These are phyloP conservation scores for Syzygium syzygioides DNA, from an alignment of 441 rosid species.

Conservation along the genomic window DNA sequence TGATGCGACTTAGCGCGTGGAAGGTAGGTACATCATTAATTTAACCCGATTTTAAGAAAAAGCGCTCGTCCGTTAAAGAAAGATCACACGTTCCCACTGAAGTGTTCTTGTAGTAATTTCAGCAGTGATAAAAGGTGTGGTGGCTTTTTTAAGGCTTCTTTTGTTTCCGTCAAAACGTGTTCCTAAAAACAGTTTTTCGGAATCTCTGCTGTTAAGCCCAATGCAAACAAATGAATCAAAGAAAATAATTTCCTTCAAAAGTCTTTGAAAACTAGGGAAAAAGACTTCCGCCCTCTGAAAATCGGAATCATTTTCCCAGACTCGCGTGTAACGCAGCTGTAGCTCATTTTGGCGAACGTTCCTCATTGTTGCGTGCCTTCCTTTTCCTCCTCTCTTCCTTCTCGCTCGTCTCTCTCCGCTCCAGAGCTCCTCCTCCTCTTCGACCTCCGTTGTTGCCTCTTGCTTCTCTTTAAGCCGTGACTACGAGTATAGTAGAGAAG, in stretches of 20 bases:
- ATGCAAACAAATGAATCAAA: neutral
- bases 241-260: neutral
- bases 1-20: neutral
- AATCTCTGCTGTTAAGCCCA: neutral
- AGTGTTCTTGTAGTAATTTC: too few relatives aligned
- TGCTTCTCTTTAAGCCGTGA: neutral
- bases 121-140: too few relatives aligned
- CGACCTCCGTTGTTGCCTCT: neutral
- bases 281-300: neutral
- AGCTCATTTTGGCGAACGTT: neutral
- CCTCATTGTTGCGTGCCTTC: neutral
- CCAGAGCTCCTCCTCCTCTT: neutral
- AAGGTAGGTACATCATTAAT: neutral
- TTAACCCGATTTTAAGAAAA: neutral
- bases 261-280: neutral
- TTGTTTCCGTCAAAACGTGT: neutral
- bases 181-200: neutral
- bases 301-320: neutral
- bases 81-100: neutral
- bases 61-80: accelerated
- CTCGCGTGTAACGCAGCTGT: neutral
- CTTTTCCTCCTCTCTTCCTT: neutral
- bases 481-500: neutral
- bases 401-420: neutral
- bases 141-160: too few relatives aligned